phyloP scores from a whole-genome alignment of 768 basidiomycete species.

The Tephrocybe sp. region DNA sequence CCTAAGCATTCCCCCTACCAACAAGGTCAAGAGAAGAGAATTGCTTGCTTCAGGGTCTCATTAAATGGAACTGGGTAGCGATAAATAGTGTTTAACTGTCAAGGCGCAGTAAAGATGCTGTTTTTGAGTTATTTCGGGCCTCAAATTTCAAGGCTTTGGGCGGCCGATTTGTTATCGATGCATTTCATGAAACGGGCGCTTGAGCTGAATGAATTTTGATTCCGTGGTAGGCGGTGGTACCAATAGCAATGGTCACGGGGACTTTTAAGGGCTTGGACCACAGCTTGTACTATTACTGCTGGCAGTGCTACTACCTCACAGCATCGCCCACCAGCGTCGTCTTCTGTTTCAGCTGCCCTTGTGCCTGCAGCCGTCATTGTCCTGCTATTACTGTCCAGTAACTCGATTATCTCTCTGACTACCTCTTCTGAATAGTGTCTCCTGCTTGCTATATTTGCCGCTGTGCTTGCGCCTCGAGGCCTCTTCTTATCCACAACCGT shows the following conservation, averaged over 20 bases:
- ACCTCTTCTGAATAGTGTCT: slow-evolving; percentile 27
- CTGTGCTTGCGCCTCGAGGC: slow-evolving; percentile 26
- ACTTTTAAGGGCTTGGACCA: slow-evolving; percentile 7
- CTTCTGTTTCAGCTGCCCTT: slow-evolving; percentile 3
- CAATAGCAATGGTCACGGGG: neutral
- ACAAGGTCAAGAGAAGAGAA: too few relatives aligned
- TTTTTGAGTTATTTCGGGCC: too few relatives aligned
- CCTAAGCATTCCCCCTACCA: too few relatives aligned
- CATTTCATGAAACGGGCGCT: too few relatives aligned
- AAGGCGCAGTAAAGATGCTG: too few relatives aligned
- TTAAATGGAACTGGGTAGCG: too few relatives aligned
- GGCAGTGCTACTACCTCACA: too few relatives aligned
- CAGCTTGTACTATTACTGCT: slow-evolving; percentile 12
- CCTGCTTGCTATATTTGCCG: slow-evolving; percentile 38
- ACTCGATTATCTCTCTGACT: slow-evolving; percentile 7
- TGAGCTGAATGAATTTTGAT: neutral
- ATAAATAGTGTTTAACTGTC: too few relatives aligned
- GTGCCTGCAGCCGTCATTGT: slow-evolving; percentile 8
- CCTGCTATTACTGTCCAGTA: neutral
- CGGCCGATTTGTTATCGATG: too few relatives aligned
- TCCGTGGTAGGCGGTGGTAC: neutral
- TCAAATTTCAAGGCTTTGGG: too few relatives aligned
- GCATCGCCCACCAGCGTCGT: slow-evolving; percentile 4
- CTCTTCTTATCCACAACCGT: slow-evolving; percentile 30
- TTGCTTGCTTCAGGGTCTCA: too few relatives aligned